Evolutionary conservation across 306 rosid genomes (phyloP).

Genomic region (Alnus rubra): DNA sequence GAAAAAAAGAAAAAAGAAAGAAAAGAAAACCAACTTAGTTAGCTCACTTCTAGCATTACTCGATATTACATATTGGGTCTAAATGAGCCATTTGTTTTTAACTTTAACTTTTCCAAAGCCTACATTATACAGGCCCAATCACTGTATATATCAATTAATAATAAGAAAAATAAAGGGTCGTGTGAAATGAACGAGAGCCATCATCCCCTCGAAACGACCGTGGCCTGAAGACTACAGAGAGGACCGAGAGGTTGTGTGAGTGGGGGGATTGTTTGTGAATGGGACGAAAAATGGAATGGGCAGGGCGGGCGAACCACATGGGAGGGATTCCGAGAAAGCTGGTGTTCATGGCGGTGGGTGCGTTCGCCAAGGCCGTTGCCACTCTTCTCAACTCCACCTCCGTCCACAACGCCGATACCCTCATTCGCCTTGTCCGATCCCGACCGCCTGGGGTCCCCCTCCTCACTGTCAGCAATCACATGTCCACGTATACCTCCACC

Average conservation of each 20-base stretch:
- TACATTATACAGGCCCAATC: too few species aligned
- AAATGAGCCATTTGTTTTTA: too few species aligned
- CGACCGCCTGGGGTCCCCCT: constrained; percentile 84
- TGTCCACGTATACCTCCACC: constrained; percentile 63
- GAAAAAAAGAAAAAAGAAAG: too few species aligned
- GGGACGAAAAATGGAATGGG: constrained; percentile 80
- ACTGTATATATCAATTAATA: too few species aligned
- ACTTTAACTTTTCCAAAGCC: too few species aligned
- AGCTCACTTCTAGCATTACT: too few species aligned
- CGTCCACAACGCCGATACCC: constrained; percentile 76
- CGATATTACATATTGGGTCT: too few species aligned
- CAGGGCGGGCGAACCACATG: constrained; percentile 51
- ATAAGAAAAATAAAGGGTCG: too few species aligned
- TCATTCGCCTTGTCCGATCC: constrained; percentile 60
- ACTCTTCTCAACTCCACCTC: constrained; percentile 62
- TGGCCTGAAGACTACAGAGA: too few species aligned
- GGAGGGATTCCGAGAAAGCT: constrained; percentile 66
- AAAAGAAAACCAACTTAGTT: too few species aligned
- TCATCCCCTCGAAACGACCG: background rate
- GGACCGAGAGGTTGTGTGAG: background rate
- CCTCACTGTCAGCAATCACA: constrained; percentile 88
- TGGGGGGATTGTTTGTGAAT: constrained; percentile 11
- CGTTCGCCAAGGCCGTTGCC: constrained; percentile 61
- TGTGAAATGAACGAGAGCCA: too few species aligned
- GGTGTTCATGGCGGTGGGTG: constrained; percentile 59